Evolutionary conservation across 2,329 filamentous ascomycete genomes (phyloP), one percentile per base, ranked within the genome.

Genomic region (Cladosporium austrohemisphaericum): DNA sequence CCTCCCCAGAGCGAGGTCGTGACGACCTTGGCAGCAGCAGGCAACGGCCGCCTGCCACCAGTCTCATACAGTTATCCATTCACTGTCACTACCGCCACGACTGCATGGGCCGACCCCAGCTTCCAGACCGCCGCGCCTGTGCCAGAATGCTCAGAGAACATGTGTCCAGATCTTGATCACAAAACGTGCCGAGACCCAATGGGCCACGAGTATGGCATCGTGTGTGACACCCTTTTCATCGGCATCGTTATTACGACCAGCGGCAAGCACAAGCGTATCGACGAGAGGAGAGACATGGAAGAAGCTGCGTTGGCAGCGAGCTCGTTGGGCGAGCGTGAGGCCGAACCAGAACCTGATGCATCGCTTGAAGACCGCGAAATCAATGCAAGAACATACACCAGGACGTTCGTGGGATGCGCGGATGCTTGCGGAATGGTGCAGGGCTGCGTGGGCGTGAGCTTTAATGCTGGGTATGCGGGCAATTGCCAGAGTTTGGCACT

Each of bases 81-180:
- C 53, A 57, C 53, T 29, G 49, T 54, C 3, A 56, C 52, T 4
- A 56, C 53, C 7, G 52, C 55, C 16, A 54, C 55, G 2, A 56
- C 55, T 19, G 22, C 16, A 26, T 57, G 52, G 52, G n/a, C 13
- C 20, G 33, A 49, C 4, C 55, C 55, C 1, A 38, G 54, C 5
- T 57, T 56, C 49, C 25, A 49, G 20, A 53, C 45, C 9, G 32
- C 53, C 37, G 29, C 49, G 8, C 50, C 57, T 7, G 23, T 41
- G n/a, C 52, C 55, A 13, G 13, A 28, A 4, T 60, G 57, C 52
- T 38, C 46, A 13, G 51, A 47, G n/a, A 25, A 18, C 8, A 47
- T 58, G 49, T 59, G 57, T 16, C 54, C 55, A 4, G 40, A 37
- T 2, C 29, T 52, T 10, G 36, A 55, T 37, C 48, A 45, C 13